phyloP scores from a whole-genome alignment of 352 stramenopile species.

The Globisporangium solare region DNA sequence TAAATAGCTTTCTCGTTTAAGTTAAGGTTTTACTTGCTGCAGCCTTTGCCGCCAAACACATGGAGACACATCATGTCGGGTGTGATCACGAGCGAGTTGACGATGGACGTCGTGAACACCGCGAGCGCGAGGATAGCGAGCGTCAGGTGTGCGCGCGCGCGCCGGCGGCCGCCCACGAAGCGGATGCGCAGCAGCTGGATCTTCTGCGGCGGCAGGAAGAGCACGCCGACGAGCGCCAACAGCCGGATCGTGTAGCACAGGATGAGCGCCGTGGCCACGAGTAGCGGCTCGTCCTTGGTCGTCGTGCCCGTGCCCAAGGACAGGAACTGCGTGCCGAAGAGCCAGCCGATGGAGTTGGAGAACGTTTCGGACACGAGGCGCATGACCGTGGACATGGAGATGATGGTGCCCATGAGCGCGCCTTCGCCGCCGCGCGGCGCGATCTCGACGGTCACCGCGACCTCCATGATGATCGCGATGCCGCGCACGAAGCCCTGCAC shows the following conservation, averaged over 20 bases:
- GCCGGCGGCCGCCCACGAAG: slow-evolving; percentile 13
- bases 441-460: slow-evolving; percentile 39
- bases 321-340: slow-evolving; percentile 18
- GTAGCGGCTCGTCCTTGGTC: slow-evolving; percentile 20
- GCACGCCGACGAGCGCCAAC: slow-evolving; percentile 20
- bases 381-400: slow-evolving; percentile 38
- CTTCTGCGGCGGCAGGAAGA: slow-evolving; percentile 21
- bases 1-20: neutral
- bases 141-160: slow-evolving; percentile 12
- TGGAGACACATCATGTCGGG: slow-evolving; percentile 28
- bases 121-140: slow-evolving; percentile 17
- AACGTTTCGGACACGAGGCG: slow-evolving; percentile 22
- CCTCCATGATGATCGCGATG: slow-evolving; percentile 28
- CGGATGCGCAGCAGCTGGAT: slow-evolving; percentile 13
- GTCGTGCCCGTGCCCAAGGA: slow-evolving; percentile 11
- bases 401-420: slow-evolving; percentile 34
- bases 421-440: slow-evolving; percentile 35
- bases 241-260: slow-evolving; percentile 23
- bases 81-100: slow-evolving; percentile 26
- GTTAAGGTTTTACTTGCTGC: slow-evolving; percentile 6
- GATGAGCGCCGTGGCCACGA: slow-evolving; percentile 25
- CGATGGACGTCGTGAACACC: slow-evolving; percentile 16
- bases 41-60: slow-evolving; percentile 23
- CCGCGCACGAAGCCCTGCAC: slow-evolving; percentile 33
- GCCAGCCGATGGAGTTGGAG: slow-evolving; percentile 17